These are phyloP conservation scores for Yamadazyma blattariae DNA, from an alignment of 1,139 yeast genomes.

Conservation along the genomic window DNA sequence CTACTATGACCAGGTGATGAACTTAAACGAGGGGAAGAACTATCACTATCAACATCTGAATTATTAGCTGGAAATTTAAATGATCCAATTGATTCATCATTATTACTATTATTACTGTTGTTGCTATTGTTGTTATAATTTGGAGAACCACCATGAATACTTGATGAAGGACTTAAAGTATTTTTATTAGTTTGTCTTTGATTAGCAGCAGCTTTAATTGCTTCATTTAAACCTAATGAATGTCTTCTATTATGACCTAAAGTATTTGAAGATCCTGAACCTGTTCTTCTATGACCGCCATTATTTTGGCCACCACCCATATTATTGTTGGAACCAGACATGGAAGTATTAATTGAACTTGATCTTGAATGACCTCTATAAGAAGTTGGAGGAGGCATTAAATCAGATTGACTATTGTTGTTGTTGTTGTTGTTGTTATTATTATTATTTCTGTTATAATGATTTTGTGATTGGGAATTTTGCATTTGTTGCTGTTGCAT, in stretches of 20 bases:
- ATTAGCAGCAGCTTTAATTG: conserved; percentile 94
- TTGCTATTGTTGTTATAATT: too few relatives aligned
- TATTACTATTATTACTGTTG: not conserved
- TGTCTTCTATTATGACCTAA: conserved; percentile 87
- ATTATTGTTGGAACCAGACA: not conserved
- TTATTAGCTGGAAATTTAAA: conserved; percentile 34
- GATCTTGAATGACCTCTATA: conserved; percentile 36
- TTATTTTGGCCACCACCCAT: not conserved
- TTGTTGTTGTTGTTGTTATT: too few relatives aligned
- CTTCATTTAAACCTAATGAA: conserved; percentile 88
- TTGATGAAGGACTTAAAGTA: conserved; percentile 35
- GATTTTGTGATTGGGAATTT: conserved; percentile 16
- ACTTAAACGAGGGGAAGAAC: conserved; percentile 13
- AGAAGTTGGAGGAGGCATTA: conserved; percentile 28
- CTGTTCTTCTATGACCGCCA: conserved; percentile 35
- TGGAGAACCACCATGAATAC: conserved; percentile 9
- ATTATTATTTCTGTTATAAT: conserved; percentile 2
- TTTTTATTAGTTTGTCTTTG: conserved; percentile 57
- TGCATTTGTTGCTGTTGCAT: conserved; percentile 60
- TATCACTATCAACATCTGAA: conserved; percentile 15
- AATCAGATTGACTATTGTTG: conserved; percentile 18
- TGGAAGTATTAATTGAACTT: conserved; percentile 16
- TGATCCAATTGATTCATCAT: conserved; percentile 24
- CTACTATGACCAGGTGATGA: conserved; percentile 24
- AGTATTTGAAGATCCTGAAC: conserved; percentile 25